Percentiles rank a stretch among this genome's conserved stretches.
phyloP scores from a whole-genome alignment of 2,329 filamentous ascomycete genomes.

The Onygenales sp. region DNA sequence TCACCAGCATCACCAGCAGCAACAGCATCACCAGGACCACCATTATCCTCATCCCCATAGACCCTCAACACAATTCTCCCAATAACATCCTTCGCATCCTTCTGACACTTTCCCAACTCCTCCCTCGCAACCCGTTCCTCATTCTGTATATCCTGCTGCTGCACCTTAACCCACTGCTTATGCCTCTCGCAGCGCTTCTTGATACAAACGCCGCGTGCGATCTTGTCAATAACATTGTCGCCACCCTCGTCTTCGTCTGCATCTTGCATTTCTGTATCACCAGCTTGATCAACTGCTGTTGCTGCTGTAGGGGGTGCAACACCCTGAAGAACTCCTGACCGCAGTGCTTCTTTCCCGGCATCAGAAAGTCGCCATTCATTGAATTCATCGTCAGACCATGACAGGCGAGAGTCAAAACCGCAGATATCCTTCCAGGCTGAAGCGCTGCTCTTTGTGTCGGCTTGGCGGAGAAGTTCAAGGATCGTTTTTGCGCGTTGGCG shows the following conservation, averaged over 20 bases:
- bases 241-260: conserved; percentile 20
- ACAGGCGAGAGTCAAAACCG: conserved; percentile 37
- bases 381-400: conserved; percentile 41
- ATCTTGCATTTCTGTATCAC: conserved; percentile 27
- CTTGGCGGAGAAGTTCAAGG: conserved; percentile 34
- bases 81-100: conserved; percentile 32
- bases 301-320: background rate
- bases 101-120: conserved; percentile 30
- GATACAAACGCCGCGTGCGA: conserved; percentile 35
- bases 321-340: conserved; percentile 27
- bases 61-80: conserved; percentile 35
- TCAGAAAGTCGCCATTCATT: conserved; percentile 35
- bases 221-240: conserved; percentile 18
- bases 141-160: conserved; percentile 36
- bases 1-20: conserved; percentile 4
- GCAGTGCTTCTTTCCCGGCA: conserved; percentile 28
- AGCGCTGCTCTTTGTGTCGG: conserved; percentile 32
- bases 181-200: conserved; percentile 41
- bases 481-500: conserved; percentile 33
- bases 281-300: conserved; percentile 18
- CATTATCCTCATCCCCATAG: conserved; percentile 26
- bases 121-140: conserved; percentile 31
- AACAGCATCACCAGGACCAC: conserved; percentile 11
- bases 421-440: conserved; percentile 37
- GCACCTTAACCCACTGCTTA: conserved; percentile 38